Conservation (phyloP, 164 flowering plant species). For the Dillenia suffruticosa region DNA sequence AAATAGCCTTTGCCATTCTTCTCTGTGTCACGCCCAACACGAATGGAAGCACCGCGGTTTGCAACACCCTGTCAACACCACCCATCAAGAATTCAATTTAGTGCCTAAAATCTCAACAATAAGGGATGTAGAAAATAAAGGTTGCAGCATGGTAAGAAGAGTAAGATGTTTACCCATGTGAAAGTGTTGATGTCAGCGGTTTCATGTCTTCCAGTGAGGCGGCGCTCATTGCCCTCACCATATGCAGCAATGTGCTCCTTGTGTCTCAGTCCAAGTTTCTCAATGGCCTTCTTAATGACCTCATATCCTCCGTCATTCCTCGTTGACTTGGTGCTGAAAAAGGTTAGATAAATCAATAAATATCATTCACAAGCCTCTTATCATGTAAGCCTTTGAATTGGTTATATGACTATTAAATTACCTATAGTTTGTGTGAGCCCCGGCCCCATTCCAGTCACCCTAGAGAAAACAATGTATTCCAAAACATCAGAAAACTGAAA, state of each 20-base stretch:
- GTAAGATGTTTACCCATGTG: slow-evolving; percentile 19
- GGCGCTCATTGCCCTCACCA: slow-evolving; percentile 27
- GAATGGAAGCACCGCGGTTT: slow-evolving; percentile 39
- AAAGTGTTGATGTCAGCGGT: slow-evolving; percentile 26
- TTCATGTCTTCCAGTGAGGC: slow-evolving; percentile 27
- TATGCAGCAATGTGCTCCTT: slow-evolving; percentile 31
- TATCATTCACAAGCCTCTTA: neutral
- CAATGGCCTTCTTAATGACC: slow-evolving; percentile 26
- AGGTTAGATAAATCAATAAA: neutral
- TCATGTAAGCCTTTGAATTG: no score
- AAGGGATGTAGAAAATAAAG: no score
- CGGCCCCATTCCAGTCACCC: slow-evolving; percentile 33
- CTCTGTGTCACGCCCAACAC: slow-evolving; percentile 44
- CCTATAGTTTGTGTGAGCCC: slow-evolving; percentile 24
- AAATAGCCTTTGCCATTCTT: slow-evolving; percentile 40
- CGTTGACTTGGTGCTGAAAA: slow-evolving; percentile 25
- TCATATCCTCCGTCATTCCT: slow-evolving; percentile 26
- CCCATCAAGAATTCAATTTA: neutral
- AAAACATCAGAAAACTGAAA: neutral
- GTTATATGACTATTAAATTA: neutral
- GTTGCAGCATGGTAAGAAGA: neutral
- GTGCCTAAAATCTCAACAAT: no score
- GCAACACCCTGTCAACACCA: slow-evolving; percentile 31
- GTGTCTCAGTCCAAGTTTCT: slow-evolving; percentile 21
- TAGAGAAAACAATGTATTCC: neutral